Percentiles rank a stretch among this genome's conserved stretches.
Conservation (phyloP, 805 yeast genomes). For the Sungouiozyma intestinalis region DNA sequence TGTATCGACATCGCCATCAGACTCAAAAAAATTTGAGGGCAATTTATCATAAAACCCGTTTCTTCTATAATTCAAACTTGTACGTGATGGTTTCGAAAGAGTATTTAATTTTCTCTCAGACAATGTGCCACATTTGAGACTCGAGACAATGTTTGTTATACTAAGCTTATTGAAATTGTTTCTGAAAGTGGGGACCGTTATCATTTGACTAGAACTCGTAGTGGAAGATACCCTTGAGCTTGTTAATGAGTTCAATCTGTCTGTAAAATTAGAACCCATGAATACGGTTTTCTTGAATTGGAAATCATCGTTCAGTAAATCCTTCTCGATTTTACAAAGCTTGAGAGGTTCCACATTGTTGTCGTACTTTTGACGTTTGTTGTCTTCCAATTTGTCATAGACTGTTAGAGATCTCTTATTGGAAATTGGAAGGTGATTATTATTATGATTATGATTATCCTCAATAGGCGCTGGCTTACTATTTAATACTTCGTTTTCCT, state of each 20-base stretch:
- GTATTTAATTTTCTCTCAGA: constrained; percentile 8
- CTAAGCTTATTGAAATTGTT: constrained; percentile 6
- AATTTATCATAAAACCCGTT: constrained; percentile 14
- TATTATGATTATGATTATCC: no score
- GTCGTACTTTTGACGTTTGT: neutral
- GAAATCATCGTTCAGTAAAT: neutral
- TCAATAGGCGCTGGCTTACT: no score
- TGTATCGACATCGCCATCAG: neutral
- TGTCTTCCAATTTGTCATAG: neutral
- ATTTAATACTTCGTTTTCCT: no score
- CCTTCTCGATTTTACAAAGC: neutral
- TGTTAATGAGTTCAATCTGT: neutral
- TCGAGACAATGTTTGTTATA: constrained; percentile 11
- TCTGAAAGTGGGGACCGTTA: constrained; percentile 37
- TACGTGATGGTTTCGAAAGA: constrained; percentile 4
- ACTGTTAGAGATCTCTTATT: neutral
- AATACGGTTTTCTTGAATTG: neutral
- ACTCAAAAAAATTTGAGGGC: constrained; percentile 1
- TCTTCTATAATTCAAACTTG: constrained; percentile 7
- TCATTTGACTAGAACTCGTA: constrained; percentile 7
- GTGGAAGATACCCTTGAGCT: constrained; percentile 1
- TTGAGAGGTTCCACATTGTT: neutral
- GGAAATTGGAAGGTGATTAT: no score
- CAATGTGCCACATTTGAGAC: constrained; percentile 12
- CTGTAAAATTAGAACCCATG: neutral